These are phyloP conservation scores for Cladobotryum protrusum DNA, from an alignment of 2,329 filamentous ascomycete species.

Conservation along the genomic window DNA sequence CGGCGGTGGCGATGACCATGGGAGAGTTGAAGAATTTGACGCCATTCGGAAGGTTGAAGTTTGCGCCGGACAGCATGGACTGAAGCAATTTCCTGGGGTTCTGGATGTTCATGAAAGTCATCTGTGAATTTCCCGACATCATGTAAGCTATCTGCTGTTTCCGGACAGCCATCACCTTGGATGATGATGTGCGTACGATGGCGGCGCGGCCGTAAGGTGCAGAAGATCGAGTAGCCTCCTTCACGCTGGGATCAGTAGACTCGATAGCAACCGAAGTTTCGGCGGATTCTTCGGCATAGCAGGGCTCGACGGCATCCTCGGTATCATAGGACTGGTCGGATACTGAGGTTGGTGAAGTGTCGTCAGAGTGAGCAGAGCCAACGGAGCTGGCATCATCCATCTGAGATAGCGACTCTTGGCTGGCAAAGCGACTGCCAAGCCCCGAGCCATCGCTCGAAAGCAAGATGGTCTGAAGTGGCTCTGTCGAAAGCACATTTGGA, in stretches of 20 bases:
- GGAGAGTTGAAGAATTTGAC: conserved; percentile 7
- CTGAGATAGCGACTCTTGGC: conserved; percentile 2
- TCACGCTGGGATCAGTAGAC: background rate
- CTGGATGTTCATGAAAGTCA: conserved; percentile 6
- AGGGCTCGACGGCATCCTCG: conserved; percentile 1
- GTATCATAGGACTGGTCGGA: conserved; percentile 2
- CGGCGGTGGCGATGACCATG: conserved; percentile 5
- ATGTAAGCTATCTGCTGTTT: conserved; percentile 4
- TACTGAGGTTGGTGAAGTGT: conserved; percentile 6
- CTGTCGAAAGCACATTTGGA: conserved; percentile 5
- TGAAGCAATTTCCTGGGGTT: conserved; percentile 6
- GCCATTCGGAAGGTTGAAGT: conserved; percentile 1
- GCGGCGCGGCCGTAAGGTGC: background rate
- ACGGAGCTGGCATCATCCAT: conserved; percentile 5
- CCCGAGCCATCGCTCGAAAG: background rate
- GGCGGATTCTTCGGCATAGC: background rate
- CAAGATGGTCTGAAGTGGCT: conserved; percentile 5
- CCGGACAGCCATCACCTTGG: background rate
- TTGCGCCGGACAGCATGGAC: conserved; percentile 2
- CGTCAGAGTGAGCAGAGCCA: conserved; percentile 5
- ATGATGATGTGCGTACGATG: background rate
- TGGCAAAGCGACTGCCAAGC: background rate
- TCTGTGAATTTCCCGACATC: conserved; percentile 1
- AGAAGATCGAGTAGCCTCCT: background rate
- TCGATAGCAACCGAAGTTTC: background rate